phyloP scores from a whole-genome alignment of 441 rosid genomes.

The Pelargonium cotyledonis region DNA sequence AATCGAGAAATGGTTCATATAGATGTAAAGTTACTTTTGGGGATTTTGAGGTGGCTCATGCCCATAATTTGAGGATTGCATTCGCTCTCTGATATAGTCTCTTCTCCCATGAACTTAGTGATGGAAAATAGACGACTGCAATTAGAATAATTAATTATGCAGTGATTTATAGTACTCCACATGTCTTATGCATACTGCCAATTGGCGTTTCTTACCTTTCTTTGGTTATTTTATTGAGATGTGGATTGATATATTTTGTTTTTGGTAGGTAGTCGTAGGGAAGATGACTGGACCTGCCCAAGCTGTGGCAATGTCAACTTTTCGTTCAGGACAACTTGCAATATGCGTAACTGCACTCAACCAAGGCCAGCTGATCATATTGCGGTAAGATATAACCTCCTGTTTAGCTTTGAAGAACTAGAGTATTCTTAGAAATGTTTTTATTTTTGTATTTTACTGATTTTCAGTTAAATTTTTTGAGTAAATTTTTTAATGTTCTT shows the following conservation, averaged over 20 bases:
- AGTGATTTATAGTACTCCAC: not conserved
- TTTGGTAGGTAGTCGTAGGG: conserved; percentile 80
- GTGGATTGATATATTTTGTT: conserved; percentile 2
- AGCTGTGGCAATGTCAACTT: conserved; percentile 97
- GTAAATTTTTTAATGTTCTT: not conserved
- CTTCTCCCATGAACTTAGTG: not conserved
- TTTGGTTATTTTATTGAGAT: not conserved
- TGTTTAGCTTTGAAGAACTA: not conserved
- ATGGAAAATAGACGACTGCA: not conserved
- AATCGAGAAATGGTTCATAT: not conserved
- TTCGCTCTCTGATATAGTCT: not conserved
- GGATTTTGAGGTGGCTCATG: not conserved
- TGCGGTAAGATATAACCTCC: conserved; percentile 37
- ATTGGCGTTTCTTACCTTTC: not conserved
- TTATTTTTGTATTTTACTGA: not conserved
- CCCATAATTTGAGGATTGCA: not conserved
- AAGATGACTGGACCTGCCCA: conserved; percentile 98
- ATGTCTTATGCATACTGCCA: not conserved
- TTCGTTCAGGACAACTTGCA: conserved; percentile 93
- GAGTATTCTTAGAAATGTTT: not conserved
- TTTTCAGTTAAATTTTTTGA: not conserved
- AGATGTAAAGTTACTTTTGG: not conserved
- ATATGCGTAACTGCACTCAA: conserved; percentile 97
- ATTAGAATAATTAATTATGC: not conserved
- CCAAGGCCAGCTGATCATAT: conserved; percentile 92